Conservation (phyloP, 2,329 filamentous ascomycete genomes). For the Colletotrichum endophyticum region DNA sequence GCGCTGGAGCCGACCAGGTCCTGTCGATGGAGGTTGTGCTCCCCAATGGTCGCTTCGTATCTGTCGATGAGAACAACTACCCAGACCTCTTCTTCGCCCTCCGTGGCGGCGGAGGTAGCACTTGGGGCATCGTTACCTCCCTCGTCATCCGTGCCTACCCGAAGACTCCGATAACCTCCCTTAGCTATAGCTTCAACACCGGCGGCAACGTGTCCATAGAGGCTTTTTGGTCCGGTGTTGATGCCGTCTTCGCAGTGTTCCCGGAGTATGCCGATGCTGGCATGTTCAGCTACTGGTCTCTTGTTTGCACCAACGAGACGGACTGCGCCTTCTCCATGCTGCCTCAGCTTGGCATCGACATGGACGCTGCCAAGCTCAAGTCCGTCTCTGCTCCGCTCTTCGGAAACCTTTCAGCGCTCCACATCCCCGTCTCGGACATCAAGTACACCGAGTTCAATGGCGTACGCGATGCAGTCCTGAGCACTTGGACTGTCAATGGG, state of each 20-base stretch:
- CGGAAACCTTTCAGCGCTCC: slow-evolving; percentile 25
- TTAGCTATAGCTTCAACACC: slow-evolving; percentile 29
- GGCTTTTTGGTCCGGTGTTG: slow-evolving; percentile 34
- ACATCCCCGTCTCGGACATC: slow-evolving; percentile 29
- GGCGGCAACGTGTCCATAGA: slow-evolving; percentile 30
- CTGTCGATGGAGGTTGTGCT: slow-evolving; percentile 37
- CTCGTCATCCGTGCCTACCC: slow-evolving; percentile 47
- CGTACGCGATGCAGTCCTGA: slow-evolving; percentile 23
- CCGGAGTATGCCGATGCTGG: slow-evolving; percentile 39
- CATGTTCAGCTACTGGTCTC: slow-evolving; percentile 38
- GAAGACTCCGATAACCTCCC: slow-evolving; percentile 34
- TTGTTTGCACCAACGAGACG: slow-evolving; percentile 25
- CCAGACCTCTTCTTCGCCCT: slow-evolving; percentile 54
- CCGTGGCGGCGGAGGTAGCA: slow-evolving; percentile 51
- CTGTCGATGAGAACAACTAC: slow-evolving; percentile 39
- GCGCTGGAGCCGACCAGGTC: slow-evolving; percentile 39
- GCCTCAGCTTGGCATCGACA: slow-evolving; percentile 10
- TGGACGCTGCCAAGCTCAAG: slow-evolving; percentile 36
- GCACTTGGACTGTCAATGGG: slow-evolving; percentile 26
- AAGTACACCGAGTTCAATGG: slow-evolving; percentile 33
- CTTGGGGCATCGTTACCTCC: slow-evolving; percentile 46
- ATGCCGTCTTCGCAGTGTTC: slow-evolving; percentile 32
- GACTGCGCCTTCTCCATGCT: slow-evolving; percentile 29
- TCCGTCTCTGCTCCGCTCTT: slow-evolving; percentile 35
- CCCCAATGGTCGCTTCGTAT: slow-evolving; percentile 33